Percentiles rank a stretch among this genome's conserved stretches.
Conservation (phyloP, 768 basidiomycete genomes). For the Cystoderma amianthinum region DNA sequence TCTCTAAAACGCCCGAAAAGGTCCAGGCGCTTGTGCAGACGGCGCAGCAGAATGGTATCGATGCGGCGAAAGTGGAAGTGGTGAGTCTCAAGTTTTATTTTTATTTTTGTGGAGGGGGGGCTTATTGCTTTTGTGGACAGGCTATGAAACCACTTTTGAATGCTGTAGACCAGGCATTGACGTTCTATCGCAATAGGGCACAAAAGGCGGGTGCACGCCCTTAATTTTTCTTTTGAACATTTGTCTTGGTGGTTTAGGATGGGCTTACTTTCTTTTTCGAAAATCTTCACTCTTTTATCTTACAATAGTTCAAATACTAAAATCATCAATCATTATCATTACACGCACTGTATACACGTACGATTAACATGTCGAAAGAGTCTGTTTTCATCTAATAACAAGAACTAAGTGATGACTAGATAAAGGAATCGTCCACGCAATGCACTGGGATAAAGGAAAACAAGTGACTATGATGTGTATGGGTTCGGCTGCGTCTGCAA, state of each 20-base stretch:
- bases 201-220: slow-evolving; percentile 10
- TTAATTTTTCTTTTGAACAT: too few species aligned
- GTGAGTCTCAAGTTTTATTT: slow-evolving; percentile 31
- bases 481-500: slow-evolving; percentile 48
- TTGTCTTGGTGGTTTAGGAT: too few species aligned
- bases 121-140: slow-evolving; percentile 48
- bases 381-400: not conserved
- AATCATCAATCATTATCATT: too few species aligned
- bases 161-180: slow-evolving; percentile 68
- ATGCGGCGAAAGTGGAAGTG: slow-evolving; percentile 51
- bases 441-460: too few species aligned
- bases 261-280: too few species aligned
- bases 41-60: slow-evolving; percentile 56
- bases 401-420: too few species aligned
- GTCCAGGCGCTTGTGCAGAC: slow-evolving; percentile 67
- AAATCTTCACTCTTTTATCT: too few species aligned
- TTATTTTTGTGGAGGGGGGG: not conserved
- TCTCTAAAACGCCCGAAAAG: slow-evolving; percentile 76
- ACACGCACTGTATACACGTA: too few species aligned
- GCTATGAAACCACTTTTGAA: slow-evolving; percentile 71
- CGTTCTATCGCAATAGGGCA: slow-evolving; percentile 45
- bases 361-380: too few species aligned
- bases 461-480: slow-evolving; percentile 19
- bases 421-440: not conserved
- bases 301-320: too few species aligned